A percentile compares a stretch with the other conserved stretches of the same genome.
Evolutionary conservation across 177 flowering plant species (phyloP).

Genomic region (Telopea speciosissima): DNA sequence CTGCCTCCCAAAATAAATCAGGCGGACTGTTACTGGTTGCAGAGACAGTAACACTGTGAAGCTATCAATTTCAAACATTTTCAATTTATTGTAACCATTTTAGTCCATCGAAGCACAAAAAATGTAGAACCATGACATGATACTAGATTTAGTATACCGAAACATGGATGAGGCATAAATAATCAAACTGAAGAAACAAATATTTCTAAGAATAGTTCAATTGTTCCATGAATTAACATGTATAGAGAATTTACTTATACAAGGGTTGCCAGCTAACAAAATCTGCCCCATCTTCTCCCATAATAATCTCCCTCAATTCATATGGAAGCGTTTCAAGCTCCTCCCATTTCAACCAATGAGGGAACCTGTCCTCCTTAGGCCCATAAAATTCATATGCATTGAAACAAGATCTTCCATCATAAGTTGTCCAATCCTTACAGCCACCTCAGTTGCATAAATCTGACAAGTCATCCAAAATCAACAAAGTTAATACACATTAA

Average conservation of each 20-base stretch:
- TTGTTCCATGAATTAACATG: not conserved
- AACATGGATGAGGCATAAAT: not conserved
- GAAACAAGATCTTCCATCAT: conserved; percentile 87
- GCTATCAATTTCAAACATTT: too few species aligned
- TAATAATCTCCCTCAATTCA: conserved; percentile 36
- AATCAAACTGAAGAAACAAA: not conserved
- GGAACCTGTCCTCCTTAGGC: conserved; percentile 37
- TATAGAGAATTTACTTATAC: conserved; percentile 51
- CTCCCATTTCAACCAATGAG: conserved; percentile 75
- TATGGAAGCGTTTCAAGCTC: conserved; percentile 56
- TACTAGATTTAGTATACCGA: too few species aligned
- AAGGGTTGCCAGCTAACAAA: conserved; percentile 72
- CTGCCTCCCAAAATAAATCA: too few species aligned
- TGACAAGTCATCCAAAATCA: conserved; percentile 17
- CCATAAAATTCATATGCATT: conserved; percentile 84
- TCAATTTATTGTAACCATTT: too few species aligned
- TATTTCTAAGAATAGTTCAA: too few species aligned
- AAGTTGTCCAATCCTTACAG: conserved; percentile 62
- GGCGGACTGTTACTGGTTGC: too few species aligned
- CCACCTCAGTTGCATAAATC: conserved; percentile 80
- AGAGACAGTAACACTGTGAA: too few species aligned
- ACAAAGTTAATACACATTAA: conserved; percentile 1
- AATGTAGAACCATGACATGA: too few species aligned
- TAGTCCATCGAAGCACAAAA: too few species aligned
- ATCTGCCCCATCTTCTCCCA: conserved; percentile 49